Base-by-base conservation (phyloP, 495 filamentous ascomycete genomes). In the Penicillium arizonense region DNA sequence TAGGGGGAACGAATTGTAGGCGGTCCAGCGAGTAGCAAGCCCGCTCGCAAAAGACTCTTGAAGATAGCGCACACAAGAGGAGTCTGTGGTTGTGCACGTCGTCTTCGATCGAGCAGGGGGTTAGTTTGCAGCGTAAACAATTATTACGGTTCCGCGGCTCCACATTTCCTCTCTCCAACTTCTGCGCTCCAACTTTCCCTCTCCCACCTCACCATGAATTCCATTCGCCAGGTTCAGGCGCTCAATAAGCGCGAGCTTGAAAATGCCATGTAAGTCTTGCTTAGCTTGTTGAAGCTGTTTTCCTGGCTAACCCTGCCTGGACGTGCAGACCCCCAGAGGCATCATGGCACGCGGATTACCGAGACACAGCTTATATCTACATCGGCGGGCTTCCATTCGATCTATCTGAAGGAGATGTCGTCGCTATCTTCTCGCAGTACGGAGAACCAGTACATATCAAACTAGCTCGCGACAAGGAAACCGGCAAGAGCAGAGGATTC, bases 271-370 rank as follows among this genome's bases (percentile, higher is more conserved):
- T 90, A 59, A 55, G 65, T 69, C 11, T 9, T 44, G 21, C 28
- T 34, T 9, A 16, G 18, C 32, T 24, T 48, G n/a, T 16, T 9
- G 4, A 5, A 21, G 42, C 35, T 55, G 46, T 47, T 21, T 46
- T 39, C 24, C 9, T 30, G 11, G 12, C 41, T 44, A 39, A 49
- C n/a, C 10, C 48, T 42, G 64, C 38, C 56, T 57, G 33, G 35
- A 50, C 40, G 24, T 56, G 38, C 47, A 89, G 86, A 46, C 72
- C 88, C 13, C 85, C 89, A 32, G 82, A 89, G 69, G 94, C 88
- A 42, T 97, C 95, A 52, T 99, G 94, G 94, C 94, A 99, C 69
- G 84, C 87, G 62, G 94, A 99, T 75, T 97, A 96, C 71, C 87
- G 89, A 69, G 93, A 97, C 76, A 96, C 95, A 11, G 94, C 94